Evolutionary conservation across 768 basidiomycete species (phyloP), one percentile per base, ranked within the genome.

Genomic region (Vararia minispora): DNA sequence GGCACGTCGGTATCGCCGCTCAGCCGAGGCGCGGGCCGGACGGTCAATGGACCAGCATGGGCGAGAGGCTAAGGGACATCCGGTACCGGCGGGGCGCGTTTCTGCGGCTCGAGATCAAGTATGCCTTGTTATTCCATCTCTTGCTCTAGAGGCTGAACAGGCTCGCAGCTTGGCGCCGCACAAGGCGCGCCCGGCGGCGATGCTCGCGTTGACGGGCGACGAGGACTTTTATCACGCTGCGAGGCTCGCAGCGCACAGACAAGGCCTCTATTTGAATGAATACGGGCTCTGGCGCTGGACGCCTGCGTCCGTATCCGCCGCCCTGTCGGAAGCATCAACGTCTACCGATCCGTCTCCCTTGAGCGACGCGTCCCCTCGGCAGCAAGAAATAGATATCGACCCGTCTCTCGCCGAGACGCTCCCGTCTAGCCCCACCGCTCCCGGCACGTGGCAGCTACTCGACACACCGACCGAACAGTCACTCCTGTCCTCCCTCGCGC

Each of bases 221-320:
- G 28, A 33, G 0, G 61, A 63, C 18, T 77, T 79, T 50, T 54
- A 58, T 28, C 55, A 59, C 34, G 57, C 66, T 28, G 42, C 72
- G 2, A 61, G 62, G 23, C 51, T 46, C 16, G 58, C 59, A 27
- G 81, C 80, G 0, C 37, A 48, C 5, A 59, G 56, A 30, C 48
- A 62, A 2, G 71, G 69, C 12, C 47, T 79, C 49, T 59, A 66
- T 24, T 60, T 83, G 21, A 70, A 78, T 46, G 74, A 76, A 46
- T 71, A 63, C 44, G 81, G 80, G 10, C 58, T 83, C 3, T 83
- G 81, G 81, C 61, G 56, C 35, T 79, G 75, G 73, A 55, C 23
- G 33, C 42, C 5, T 17, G 34, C 14, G 10, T 18, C 16, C 22
- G n/a, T 7, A 17, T 35, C 33, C 23, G 4, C 18, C 18, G 14